These are phyloP conservation scores for Pelargonium exstipulatum DNA, from an alignment of 441 rosid species.

Conservation along the genomic window DNA sequence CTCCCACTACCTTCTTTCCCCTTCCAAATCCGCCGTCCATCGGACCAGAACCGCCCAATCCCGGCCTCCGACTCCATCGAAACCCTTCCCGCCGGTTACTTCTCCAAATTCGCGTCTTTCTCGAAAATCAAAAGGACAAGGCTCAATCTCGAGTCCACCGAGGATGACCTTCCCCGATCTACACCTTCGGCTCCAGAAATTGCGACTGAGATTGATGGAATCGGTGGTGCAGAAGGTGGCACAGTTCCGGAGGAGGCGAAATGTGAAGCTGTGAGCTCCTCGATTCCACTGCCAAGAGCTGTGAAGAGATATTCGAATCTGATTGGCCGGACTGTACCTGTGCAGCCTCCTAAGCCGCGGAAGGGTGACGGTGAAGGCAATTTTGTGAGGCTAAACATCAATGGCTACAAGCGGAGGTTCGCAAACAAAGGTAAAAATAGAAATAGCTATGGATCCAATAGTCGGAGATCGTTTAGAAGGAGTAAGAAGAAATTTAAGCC, in stretches of 20 bases:
- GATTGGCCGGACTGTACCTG: conserved; percentile 43
- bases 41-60: conserved; percentile 19
- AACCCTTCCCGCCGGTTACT: conserved; percentile 50
- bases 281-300: neutral
- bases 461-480: conserved; percentile 35
- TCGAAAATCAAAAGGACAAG: conserved; percentile 44
- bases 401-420: conserved; percentile 52
- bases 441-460: conserved; percentile 24
- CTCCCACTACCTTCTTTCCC: conserved; percentile 39
- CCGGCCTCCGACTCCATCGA: conserved; percentile 29
- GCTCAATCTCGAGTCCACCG: conserved; percentile 37
- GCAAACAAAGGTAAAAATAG: conserved; percentile 29
- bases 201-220: conserved; percentile 10
- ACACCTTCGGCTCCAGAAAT: conserved; percentile 11
- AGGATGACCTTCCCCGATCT: conserved; percentile 7
- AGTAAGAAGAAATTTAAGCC: conserved; percentile 36
- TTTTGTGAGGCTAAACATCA: conserved; percentile 70
- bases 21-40: conserved; percentile 59
- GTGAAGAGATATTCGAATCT: conserved; percentile 32
- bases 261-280: neutral
- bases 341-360: conserved; percentile 43
- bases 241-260: neutral
- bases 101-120: conserved; percentile 55
- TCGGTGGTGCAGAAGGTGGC: neutral
- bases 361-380: conserved; percentile 61